phyloP scores from a whole-genome alignment of 768 basidiomycete species.

The Ramaria sp. region DNA sequence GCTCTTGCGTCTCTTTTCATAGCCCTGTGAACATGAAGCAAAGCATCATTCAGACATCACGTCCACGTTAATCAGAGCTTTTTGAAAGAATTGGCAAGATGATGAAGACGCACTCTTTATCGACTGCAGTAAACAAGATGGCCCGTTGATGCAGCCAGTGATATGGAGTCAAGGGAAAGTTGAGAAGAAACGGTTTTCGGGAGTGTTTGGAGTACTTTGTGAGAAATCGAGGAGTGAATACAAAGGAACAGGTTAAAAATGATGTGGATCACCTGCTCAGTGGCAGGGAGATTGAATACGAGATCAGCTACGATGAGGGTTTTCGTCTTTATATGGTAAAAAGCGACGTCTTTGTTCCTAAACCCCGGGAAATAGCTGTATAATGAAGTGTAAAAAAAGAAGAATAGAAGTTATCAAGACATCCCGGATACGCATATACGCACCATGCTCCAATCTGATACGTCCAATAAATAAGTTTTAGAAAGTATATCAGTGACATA shows the following conservation, averaged over 20 bases:
- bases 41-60: neutral
- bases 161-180: conserved; percentile 17
- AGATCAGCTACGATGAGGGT: conserved; percentile 75
- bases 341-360: conserved; percentile 73
- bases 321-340: conserved; percentile 61
- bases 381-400: too few relatives aligned
- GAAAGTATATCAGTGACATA: conserved; percentile 22
- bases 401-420: too few relatives aligned
- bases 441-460: conserved; percentile 4
- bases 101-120: conserved; percentile 21
- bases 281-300: conserved; percentile 70
- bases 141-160: conserved; percentile 10
- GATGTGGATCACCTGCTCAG: conserved; percentile 45
- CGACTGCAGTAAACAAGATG: conserved; percentile 13
- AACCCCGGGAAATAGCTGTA: conserved; percentile 64
- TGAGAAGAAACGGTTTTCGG: conserved; percentile 21
- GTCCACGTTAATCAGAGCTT: neutral
- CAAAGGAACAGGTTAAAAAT: neutral
- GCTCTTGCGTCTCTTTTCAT: conserved; percentile 56
- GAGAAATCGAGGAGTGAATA: neutral
- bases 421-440: too few relatives aligned
- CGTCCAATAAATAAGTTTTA: conserved; percentile 17
- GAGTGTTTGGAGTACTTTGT: conserved; percentile 5
- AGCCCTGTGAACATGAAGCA: conserved; percentile 8
- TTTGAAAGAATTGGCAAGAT: neutral